phyloP scores from a whole-genome alignment of 2,329 filamentous ascomycete genomes.

The Microascus cirrosus region DNA sequence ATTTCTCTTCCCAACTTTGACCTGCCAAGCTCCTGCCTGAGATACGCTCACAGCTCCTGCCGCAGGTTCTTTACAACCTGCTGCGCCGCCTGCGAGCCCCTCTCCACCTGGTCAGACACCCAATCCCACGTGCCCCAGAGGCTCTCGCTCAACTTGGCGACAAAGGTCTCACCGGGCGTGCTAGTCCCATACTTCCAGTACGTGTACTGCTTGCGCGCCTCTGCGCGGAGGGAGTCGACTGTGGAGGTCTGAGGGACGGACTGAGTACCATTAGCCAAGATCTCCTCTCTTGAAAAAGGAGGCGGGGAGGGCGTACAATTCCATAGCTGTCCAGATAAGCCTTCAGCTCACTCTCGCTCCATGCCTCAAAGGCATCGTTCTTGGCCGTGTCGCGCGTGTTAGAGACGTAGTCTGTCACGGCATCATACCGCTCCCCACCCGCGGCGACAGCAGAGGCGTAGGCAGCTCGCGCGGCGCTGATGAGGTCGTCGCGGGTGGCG shows the following conservation, averaged over 20 bases:
- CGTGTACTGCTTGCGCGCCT: slow-evolving; percentile 60
- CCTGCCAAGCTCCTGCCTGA: background rate
- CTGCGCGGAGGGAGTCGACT: slow-evolving; percentile 57
- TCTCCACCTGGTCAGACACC: slow-evolving; percentile 32
- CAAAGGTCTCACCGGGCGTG: slow-evolving; percentile 52
- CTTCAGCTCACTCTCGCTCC: slow-evolving; percentile 66
- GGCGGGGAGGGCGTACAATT: slow-evolving; percentile 21
- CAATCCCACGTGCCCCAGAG: slow-evolving; percentile 38
- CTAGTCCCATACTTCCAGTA: slow-evolving; percentile 69
- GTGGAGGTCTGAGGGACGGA: slow-evolving; percentile 55
- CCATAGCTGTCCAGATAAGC: slow-evolving; percentile 72
- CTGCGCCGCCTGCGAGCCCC: background rate
- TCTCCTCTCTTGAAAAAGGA: slow-evolving; percentile 8
- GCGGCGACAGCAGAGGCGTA: slow-evolving; percentile 48
- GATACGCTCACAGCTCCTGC: background rate
- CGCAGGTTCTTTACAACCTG: background rate
- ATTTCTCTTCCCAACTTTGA: background rate
- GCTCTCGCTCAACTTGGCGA: slow-evolving; percentile 48
- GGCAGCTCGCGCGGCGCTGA: slow-evolving; percentile 50
- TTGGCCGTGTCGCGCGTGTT: slow-evolving; percentile 56
- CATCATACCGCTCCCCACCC: slow-evolving; percentile 49
- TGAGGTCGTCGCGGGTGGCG: slow-evolving; percentile 61
- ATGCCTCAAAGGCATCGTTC: slow-evolving; percentile 57
- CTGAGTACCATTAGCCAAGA: slow-evolving; percentile 9
- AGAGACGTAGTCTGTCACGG: slow-evolving; percentile 59